Evolutionary conservation across 2,329 filamentous ascomycete species (phyloP).

Genomic region (Pestalotiopsis sp.): DNA sequence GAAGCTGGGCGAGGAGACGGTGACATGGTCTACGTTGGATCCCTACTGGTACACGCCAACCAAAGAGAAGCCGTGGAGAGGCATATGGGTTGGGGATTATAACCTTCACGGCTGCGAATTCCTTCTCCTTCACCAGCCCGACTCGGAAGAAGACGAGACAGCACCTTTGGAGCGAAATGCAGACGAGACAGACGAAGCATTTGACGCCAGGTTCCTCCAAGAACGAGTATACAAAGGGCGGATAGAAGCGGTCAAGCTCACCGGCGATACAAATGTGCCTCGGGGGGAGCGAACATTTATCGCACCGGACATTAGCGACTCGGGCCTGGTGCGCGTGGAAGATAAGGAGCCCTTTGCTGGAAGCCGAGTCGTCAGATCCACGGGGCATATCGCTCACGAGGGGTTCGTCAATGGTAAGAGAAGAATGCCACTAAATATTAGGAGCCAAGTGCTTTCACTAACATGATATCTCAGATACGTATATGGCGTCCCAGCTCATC

Average conservation of each 20-base stretch:
- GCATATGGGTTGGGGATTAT: slow-evolving; percentile 93
- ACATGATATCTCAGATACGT: slow-evolving; percentile 52
- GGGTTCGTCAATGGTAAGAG: slow-evolving; percentile 73
- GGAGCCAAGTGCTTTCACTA: slow-evolving; percentile 10
- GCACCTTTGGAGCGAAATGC: slow-evolving; percentile 39
- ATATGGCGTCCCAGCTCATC: slow-evolving; percentile 73
- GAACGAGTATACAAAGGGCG: slow-evolving; percentile 61
- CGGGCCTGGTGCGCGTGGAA: slow-evolving; percentile 63
- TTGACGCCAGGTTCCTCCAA: slow-evolving; percentile 43
- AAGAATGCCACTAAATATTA: neutral
- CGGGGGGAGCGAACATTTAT: slow-evolving; percentile 83
- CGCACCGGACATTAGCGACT: slow-evolving; percentile 71
- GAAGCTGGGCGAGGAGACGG: slow-evolving; percentile 53
- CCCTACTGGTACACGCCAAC: slow-evolving; percentile 79
- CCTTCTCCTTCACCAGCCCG: slow-evolving; percentile 75
- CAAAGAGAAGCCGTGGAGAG: slow-evolving; percentile 75
- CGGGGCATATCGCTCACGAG: slow-evolving; percentile 74
- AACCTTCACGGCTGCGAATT: slow-evolving; percentile 88
- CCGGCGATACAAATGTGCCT: slow-evolving; percentile 87
- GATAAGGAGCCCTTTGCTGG: slow-evolving; percentile 71
- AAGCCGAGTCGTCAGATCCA: slow-evolving; percentile 69
- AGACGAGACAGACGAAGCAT: slow-evolving; percentile 46
- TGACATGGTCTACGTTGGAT: slow-evolving; percentile 72
- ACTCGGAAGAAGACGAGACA: slow-evolving; percentile 43
- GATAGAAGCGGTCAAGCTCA: slow-evolving; percentile 85